These are phyloP conservation scores for Vigna trinervia DNA, from an alignment of 306 rosid species.

Conservation along the genomic window DNA sequence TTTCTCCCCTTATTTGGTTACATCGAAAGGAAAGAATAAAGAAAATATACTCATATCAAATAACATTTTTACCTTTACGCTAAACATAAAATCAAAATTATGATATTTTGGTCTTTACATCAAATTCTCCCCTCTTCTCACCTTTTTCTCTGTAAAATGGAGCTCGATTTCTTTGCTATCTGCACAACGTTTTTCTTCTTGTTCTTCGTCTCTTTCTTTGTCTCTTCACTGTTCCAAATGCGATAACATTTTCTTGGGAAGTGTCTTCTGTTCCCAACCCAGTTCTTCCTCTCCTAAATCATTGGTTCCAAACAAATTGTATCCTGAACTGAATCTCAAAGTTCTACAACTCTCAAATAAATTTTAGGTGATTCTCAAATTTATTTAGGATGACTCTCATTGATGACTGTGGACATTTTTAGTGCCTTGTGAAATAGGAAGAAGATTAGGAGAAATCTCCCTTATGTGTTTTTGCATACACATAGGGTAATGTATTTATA, in stretches of 20 bases:
- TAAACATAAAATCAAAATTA: background rate
- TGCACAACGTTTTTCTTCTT: background rate
- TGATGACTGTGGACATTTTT: too few species aligned
- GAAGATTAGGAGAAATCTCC: too few species aligned
- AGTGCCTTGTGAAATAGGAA: too few species aligned
- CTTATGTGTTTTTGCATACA: too few species aligned
- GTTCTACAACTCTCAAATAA: background rate
- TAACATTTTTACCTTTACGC: background rate
- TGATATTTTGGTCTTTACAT: background rate
- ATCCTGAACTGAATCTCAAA: conserved; percentile 20
- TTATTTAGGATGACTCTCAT: too few species aligned
- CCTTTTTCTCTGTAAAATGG: background rate
- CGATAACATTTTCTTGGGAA: background rate
- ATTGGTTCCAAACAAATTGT: background rate
- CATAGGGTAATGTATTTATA: too few species aligned
- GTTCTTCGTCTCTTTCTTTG: background rate
- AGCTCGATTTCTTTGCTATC: background rate
- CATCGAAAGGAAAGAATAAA: background rate
- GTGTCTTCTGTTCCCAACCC: background rate
- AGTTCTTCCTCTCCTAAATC: background rate
- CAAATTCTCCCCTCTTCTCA: background rate
- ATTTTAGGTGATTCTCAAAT: too few species aligned
- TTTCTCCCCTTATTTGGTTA: background rate
- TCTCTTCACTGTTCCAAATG: background rate
- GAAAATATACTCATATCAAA: background rate